Evolutionary conservation across 768 basidiomycete genomes (phyloP).

Genomic region (Rhizopogon vinicolor): DNA sequence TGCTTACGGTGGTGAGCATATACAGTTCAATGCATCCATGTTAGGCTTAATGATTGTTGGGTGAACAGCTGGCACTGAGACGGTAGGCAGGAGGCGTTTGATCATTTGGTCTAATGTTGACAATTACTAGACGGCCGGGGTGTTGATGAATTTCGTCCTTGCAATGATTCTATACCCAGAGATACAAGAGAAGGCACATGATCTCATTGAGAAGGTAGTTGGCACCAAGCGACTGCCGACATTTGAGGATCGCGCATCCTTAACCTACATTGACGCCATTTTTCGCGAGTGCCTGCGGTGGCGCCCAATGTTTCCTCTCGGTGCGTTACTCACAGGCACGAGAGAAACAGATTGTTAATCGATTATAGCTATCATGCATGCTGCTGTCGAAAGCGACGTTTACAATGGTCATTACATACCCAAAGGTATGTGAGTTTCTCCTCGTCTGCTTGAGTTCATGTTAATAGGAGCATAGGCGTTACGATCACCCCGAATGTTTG

Average conservation of each 20-base stretch:
- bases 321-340: constrained; percentile 1
- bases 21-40: neutral
- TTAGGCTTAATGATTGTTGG: neutral
- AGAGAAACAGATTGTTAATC: neutral
- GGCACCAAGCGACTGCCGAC: constrained; percentile 8
- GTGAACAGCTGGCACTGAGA: neutral
- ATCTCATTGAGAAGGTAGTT: constrained; percentile 8
- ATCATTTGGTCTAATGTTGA: neutral
- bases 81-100: neutral
- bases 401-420: constrained; percentile 31
- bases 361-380: constrained; percentile 4
- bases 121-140: neutral
- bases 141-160: constrained; percentile 4
- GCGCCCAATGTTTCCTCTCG: neutral
- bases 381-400: constrained; percentile 2
- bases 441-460: neutral
- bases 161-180: constrained; percentile 10
- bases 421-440: constrained; percentile 13
- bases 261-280: constrained; percentile 10
- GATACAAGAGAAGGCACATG: constrained; percentile 5
- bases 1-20: neutral
- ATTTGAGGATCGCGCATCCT: constrained; percentile 6
- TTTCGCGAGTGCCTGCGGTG: constrained; percentile 3
- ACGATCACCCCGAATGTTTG: constrained; percentile 3
- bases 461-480: neutral